Evolutionary conservation across 768 basidiomycete species (phyloP).

Genomic region (Agaricus blazei): DNA sequence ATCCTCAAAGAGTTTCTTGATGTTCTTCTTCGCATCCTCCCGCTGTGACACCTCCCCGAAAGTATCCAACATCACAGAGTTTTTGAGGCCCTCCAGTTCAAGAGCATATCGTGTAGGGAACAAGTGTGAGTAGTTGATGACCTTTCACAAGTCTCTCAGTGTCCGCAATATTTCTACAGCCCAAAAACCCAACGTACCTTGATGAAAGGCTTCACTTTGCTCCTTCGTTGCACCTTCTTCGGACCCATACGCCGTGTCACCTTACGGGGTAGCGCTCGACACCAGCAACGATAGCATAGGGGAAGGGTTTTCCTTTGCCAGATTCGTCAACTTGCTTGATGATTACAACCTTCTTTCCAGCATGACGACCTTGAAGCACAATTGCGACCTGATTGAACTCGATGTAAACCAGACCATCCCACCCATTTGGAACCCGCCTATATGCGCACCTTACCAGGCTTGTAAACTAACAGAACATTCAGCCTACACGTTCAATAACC

Average conservation of each 20-base stretch:
- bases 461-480: slow-evolving; percentile 61
- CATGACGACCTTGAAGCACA: slow-evolving; percentile 97
- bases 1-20: slow-evolving; percentile 97
- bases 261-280: slow-evolving; percentile 96
- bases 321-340: slow-evolving; percentile 98
- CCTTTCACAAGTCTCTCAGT: slow-evolving; percentile 33
- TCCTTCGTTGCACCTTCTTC: slow-evolving; percentile 88
- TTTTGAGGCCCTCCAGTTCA: slow-evolving; percentile 94
- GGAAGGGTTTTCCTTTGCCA: slow-evolving; percentile 92
- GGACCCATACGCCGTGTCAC: slow-evolving; percentile 97
- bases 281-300: slow-evolving; percentile 97
- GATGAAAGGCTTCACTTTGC: slow-evolving; percentile 99
- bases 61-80: slow-evolving; percentile 75
- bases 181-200: slow-evolving; percentile 55
- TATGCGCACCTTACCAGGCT: slow-evolving; percentile 78
- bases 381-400: slow-evolving; percentile 68
- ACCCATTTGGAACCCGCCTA: background rate
- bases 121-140: slow-evolving; percentile 97
- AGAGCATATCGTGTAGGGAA: slow-evolving; percentile 99
- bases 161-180: background rate
- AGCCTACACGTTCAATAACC: slow-evolving; percentile 6
- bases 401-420: background rate
- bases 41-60: slow-evolving; percentile 98
- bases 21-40: slow-evolving; percentile 90
- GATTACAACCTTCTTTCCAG: slow-evolving; percentile 98